Conservation (phyloP, 1,284 basidiomycete genomes). For the Fomitopsis schrenkii region DNA sequence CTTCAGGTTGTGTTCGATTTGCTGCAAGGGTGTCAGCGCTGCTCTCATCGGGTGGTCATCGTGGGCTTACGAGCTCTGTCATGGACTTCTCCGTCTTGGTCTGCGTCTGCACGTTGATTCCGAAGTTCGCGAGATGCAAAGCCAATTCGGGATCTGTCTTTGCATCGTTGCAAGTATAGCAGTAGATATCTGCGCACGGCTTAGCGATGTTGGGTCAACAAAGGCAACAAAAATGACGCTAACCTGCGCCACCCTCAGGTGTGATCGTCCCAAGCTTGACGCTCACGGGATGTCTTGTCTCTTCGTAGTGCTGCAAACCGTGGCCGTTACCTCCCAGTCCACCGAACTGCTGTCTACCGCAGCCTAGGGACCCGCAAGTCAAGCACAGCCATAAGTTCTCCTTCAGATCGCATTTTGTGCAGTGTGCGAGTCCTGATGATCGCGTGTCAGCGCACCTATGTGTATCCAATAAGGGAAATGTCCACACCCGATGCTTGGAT, state of each 20-base stretch:
- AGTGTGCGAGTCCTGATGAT: slow-evolving; percentile 68
- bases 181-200: slow-evolving; percentile 76
- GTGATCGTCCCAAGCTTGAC: slow-evolving; percentile 98
- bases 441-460: background rate
- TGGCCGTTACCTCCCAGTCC: slow-evolving; percentile 89
- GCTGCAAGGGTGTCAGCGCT: slow-evolving; percentile 38
- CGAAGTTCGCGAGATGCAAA: slow-evolving; percentile 76
- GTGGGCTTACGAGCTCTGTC: slow-evolving; percentile 78
- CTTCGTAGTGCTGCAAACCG: slow-evolving; percentile 79
- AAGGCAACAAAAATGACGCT: background rate
- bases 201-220: background rate
- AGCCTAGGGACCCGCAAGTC: slow-evolving; percentile 92
- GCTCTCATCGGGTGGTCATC: background rate
- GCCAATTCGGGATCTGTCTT: slow-evolving; percentile 79
- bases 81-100: slow-evolving; percentile 96
- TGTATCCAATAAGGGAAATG: too few relatives aligned
- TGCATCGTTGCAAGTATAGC: slow-evolving; percentile 90
- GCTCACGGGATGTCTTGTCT: slow-evolving; percentile 77
- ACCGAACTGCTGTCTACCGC: slow-evolving; percentile 87
- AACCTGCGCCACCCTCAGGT: slow-evolving; percentile 88
- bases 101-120: slow-evolving; percentile 82
- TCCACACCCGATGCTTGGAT: slow-evolving; percentile 50
- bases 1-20: slow-evolving; percentile 95
- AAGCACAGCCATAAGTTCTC: slow-evolving; percentile 96
- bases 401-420: slow-evolving; percentile 74